Percentiles rank a stretch among this genome's conserved stretches.
phyloP scores from a whole-genome alignment of 495 filamentous ascomycete species.

The Trypethelium eluteriae region DNA sequence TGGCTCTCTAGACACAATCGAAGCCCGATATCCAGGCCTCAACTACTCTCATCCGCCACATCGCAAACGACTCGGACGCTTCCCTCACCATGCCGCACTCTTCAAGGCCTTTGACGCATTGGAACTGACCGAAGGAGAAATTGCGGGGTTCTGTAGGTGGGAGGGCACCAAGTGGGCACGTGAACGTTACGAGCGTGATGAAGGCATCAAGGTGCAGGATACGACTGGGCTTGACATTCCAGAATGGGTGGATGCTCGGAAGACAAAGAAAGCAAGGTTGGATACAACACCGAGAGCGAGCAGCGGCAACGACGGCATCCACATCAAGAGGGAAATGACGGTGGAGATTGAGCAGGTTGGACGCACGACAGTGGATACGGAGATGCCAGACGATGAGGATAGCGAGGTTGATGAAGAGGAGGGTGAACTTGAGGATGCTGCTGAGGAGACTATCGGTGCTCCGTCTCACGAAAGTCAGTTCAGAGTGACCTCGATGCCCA shows the following conservation, averaged over 20 bases:
- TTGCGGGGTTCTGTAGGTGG: constrained; percentile 75
- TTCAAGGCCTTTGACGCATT: constrained; percentile 78
- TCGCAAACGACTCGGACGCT: constrained; percentile 74
- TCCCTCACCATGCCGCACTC: constrained; percentile 69
- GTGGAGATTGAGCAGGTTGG: constrained; percentile 11
- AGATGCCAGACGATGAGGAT: constrained; percentile 14
- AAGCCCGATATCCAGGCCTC: constrained; percentile 84
- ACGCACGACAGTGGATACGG: neutral
- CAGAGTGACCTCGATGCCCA: neutral
- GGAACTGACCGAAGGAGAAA: constrained; percentile 67
- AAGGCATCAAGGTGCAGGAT: constrained; percentile 63
- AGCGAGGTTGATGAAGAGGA: constrained; percentile 27
- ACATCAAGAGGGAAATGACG: constrained; percentile 26
- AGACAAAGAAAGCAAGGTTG: constrained; percentile 16
- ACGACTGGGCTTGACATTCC: constrained; percentile 66
- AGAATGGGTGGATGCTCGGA: constrained; percentile 45
- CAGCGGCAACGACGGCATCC: constrained; percentile 26
- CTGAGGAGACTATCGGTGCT: constrained; percentile 13
- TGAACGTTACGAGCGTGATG: constrained; percentile 73
- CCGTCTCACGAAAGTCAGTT: too few relatives aligned
- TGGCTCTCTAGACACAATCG: constrained; percentile 71
- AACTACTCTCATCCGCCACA: constrained; percentile 77
- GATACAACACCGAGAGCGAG: neutral
- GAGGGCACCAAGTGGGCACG: constrained; percentile 89
- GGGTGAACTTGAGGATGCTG: constrained; percentile 31